Evolutionary conservation across 202 grass and related monocot species (phyloP).

Genomic region (Elaeis oleifera): DNA sequence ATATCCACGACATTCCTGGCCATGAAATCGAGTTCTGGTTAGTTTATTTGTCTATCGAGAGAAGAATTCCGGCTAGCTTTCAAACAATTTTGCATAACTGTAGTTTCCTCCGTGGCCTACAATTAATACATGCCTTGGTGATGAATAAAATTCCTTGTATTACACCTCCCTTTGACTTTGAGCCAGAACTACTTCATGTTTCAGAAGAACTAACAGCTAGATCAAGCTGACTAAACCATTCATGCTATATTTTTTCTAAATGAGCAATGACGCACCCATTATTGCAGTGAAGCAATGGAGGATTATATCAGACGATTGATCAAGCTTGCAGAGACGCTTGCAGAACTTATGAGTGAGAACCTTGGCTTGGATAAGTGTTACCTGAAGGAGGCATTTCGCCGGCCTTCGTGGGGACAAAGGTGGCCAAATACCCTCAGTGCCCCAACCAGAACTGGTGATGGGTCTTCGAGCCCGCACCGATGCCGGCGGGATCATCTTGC

Average conservation of each 20-base stretch:
- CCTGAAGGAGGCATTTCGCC: slow-evolving; percentile 49
- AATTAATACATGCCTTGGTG: too few relatives aligned
- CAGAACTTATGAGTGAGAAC: slow-evolving; percentile 35
- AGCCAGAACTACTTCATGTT: too few relatives aligned
- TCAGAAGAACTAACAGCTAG: too few relatives aligned
- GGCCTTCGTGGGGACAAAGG: slow-evolving; percentile 79
- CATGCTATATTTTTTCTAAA: too few relatives aligned
- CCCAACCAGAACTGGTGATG: slow-evolving; percentile 46
- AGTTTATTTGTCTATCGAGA: not conserved
- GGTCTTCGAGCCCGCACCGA: slow-evolving; percentile 84
- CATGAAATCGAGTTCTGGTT: slow-evolving; percentile 37
- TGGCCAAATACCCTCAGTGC: slow-evolving; percentile 80
- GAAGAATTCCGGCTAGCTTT: too few relatives aligned
- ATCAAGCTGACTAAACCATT: too few relatives aligned
- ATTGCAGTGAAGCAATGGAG: slow-evolving; percentile 11
- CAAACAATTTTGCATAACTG: too few relatives aligned
- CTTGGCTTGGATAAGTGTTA: slow-evolving; percentile 40
- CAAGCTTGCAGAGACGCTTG: slow-evolving; percentile 41
- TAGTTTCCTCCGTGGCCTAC: too few relatives aligned
- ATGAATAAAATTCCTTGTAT: too few relatives aligned
- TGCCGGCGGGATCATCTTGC: slow-evolving; percentile 82
- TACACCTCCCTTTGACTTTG: too few relatives aligned
- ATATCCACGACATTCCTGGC: slow-evolving; percentile 24
- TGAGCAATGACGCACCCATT: too few relatives aligned
- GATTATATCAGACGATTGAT: slow-evolving; percentile 9